Evolutionary conservation across 2,329 filamentous ascomycete genomes (phyloP).

Genomic region (Graphilbum ipis-grandicollis): DNA sequence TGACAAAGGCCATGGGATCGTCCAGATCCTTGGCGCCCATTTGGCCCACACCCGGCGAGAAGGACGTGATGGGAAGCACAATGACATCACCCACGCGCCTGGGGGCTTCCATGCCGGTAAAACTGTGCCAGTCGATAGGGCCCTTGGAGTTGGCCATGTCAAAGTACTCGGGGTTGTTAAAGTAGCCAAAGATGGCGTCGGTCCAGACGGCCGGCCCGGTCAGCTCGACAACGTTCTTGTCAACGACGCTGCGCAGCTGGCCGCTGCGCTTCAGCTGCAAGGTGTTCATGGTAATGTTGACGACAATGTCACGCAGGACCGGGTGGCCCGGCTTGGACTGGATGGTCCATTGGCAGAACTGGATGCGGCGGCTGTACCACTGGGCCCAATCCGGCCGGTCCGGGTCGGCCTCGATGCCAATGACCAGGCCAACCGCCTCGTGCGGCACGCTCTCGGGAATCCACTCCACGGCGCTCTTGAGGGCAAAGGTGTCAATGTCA

Average conservation of each 20-base stretch:
- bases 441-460: constrained; percentile 62
- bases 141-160: constrained; percentile 54
- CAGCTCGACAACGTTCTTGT: constrained; percentile 76
- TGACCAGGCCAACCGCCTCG: constrained; percentile 64
- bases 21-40: constrained; percentile 83
- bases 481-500: constrained; percentile 78
- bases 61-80: constrained; percentile 88
- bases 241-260: constrained; percentile 37
- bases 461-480: constrained; percentile 77
- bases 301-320: constrained; percentile 71
- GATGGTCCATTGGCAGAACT: constrained; percentile 99
- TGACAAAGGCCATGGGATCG: constrained; percentile 92
- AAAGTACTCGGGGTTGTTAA: constrained; percentile 84
- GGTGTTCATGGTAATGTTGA: constrained; percentile 70
- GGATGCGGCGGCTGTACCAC: constrained; percentile 91
- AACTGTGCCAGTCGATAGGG: constrained; percentile 71
- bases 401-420: constrained; percentile 93
- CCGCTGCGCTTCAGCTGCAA: constrained; percentile 54
- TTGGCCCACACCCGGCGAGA: constrained; percentile 84
- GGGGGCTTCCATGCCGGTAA: constrained; percentile 67
- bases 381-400: constrained; percentile 82
- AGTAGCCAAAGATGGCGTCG: constrained; percentile 76
- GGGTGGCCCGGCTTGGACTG: constrained; percentile 91
- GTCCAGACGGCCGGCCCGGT: constrained; percentile 94
- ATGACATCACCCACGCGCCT: constrained; percentile 90